A percentile compares a stretch with the other conserved stretches of the same genome.
Conservation (phyloP, 495 filamentous ascomycete genomes). For the Penicillium malachiteum region DNA sequence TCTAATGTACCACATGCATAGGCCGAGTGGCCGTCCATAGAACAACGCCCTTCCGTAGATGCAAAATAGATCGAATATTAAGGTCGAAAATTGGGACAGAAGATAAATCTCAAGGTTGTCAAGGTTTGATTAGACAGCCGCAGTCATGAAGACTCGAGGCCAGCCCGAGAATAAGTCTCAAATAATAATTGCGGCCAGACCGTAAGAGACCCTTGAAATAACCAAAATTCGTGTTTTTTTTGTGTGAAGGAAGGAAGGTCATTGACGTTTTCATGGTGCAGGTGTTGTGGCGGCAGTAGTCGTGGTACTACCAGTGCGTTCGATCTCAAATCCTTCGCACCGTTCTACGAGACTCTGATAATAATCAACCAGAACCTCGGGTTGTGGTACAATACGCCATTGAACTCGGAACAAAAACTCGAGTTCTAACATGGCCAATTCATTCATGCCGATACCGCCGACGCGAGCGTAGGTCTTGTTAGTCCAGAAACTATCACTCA, state of each 20-base stretch:
- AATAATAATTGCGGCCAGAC: background rate
- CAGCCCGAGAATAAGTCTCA: conserved; percentile 21
- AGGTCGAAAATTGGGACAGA: conserved; percentile 6
- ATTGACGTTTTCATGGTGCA: conserved; percentile 7
- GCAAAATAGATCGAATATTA: conserved; percentile 17
- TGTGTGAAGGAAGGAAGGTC: too few species aligned
- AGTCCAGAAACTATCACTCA: conserved; percentile 97
- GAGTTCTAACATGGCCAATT: conserved; percentile 89
- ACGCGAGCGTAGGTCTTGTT: conserved; percentile 94
- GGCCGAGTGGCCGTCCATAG: conserved; percentile 3
- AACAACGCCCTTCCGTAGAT: conserved; percentile 15
- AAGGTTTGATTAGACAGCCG: background rate
- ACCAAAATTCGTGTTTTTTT: too few species aligned
- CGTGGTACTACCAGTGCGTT: conserved; percentile 23
- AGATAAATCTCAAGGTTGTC: background rate
- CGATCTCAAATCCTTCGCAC: conserved; percentile 59
- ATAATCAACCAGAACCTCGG: conserved; percentile 89
- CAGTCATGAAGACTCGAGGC: conserved; percentile 17
- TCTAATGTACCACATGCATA: conserved; percentile 13
- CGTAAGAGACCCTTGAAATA: background rate
- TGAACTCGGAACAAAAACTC: conserved; percentile 90
- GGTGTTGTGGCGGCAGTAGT: conserved; percentile 10
- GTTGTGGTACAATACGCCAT: conserved; percentile 95
- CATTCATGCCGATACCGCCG: conserved; percentile 82
- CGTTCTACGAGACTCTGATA: conserved; percentile 82